Evolutionary conservation across 2,329 filamentous ascomycete genomes (phyloP), one percentile per base, ranked within the genome.

Genomic region (Pezicula radicicola): DNA sequence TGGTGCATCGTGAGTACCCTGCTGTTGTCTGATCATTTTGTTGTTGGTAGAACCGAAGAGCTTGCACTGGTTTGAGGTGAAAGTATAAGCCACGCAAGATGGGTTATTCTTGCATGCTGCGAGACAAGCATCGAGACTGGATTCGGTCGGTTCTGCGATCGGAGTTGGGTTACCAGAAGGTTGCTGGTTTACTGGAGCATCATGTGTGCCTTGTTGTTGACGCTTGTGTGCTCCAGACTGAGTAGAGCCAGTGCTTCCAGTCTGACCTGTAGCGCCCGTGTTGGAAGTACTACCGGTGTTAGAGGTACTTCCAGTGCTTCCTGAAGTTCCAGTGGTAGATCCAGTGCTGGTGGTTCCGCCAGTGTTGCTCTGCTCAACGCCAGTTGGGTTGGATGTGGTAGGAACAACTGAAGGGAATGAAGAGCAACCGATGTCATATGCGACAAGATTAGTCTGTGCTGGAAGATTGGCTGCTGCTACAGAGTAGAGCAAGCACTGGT

Each of bases 351-450:
- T 40, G 15, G 37, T 13, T n/a, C 37, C 18, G 2, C 37, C 37
- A 40, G 37, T 40, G 37, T 40, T 40, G 37, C 37, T 40, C 37
- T 40, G 9, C 9, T 40, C 37, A 12, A 40, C 37, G 5, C 47
- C 52, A 18, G 47, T 50, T 33, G 55, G 57, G 49, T 59, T 58
- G n/a, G 50, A 46, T 5, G 51, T 33, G n/a, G 53, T 58, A 19
- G 53, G 55, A 13, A 54, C 51, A 33, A 56, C 51, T 25, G 53
- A 19, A 6, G 57, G 57, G 19, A 59, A 37, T 7, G 51, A 51
- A 6, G 53, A 35, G 47, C 55, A 59, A 15, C 48, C 53, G n/a
- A 52, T 55, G 41, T 60, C 57, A 40, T 53, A 60, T 19, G 39
- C 53, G 21, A 60, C 37, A 13, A 60, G 48, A 35, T 59, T 53